These are phyloP conservation scores for Aquilaria sinensis DNA, from an alignment of 345 rosid genomes.

Conservation along the genomic window DNA sequence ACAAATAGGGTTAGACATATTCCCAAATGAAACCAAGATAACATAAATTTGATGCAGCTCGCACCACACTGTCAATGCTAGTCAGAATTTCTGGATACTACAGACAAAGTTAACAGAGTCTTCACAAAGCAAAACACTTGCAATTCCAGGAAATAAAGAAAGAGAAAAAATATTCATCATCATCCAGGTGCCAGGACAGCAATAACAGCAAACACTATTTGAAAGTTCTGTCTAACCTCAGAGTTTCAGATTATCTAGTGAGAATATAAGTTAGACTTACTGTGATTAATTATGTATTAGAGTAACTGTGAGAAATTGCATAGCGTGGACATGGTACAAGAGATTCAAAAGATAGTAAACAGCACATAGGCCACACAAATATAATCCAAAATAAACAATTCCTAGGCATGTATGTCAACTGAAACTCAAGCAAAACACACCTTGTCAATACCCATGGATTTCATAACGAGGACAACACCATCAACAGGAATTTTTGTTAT, in stretches of 20 bases:
- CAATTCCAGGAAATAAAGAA: too few species aligned
- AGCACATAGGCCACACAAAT: background rate
- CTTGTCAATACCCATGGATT: slow-evolving; percentile 80
- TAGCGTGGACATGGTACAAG: too few species aligned
- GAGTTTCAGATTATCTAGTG: too few species aligned
- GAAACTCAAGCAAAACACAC: slow-evolving; percentile 25
- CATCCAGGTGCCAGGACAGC: too few species aligned
- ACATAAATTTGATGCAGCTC: background rate
- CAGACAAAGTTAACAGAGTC: background rate
- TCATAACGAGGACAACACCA: slow-evolving; percentile 79
- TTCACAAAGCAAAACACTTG: background rate
- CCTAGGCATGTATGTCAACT: too few species aligned
- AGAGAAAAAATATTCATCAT: too few species aligned
- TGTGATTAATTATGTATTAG: too few species aligned
- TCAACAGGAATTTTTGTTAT: slow-evolving; percentile 78
- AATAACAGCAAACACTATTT: too few species aligned
- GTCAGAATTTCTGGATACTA: background rate
- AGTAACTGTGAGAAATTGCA: too few species aligned
- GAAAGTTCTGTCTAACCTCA: too few species aligned
- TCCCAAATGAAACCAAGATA: background rate
- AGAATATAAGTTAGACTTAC: too few species aligned
- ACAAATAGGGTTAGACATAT: background rate
- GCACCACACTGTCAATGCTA: background rate
- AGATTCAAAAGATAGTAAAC: background rate
- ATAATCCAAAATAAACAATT: background rate